Evolutionary conservation across 768 basidiomycete genomes (phyloP).

Genomic region (Pleurotus sapidus): DNA sequence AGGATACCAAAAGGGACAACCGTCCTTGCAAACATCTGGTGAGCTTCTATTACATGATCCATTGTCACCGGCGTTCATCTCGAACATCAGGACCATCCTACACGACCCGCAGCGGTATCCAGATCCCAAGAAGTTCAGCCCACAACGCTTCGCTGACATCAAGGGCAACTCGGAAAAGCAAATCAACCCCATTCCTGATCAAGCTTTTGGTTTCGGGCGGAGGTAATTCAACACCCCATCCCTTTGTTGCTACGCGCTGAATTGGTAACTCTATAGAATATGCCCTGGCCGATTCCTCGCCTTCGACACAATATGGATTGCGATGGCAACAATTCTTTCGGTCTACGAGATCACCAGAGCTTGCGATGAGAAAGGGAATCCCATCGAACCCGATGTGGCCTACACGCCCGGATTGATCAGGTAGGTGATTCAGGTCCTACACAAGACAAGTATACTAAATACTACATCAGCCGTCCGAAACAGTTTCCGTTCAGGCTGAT

Average conservation of each 20-base stretch:
- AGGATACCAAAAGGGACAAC: conserved; percentile 7
- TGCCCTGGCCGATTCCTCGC: conserved; percentile 48
- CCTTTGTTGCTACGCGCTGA: neutral
- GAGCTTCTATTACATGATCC: neutral
- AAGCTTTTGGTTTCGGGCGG: conserved; percentile 5
- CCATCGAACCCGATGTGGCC: conserved; percentile 30
- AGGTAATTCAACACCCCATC: neutral
- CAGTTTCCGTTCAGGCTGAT: conserved; percentile 36
- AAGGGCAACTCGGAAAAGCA: conserved; percentile 1
- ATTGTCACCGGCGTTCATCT: too few relatives aligned
- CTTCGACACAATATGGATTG: conserved; percentile 40
- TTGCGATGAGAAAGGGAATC: conserved; percentile 30
- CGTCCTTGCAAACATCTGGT: conserved; percentile 5
- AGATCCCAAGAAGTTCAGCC: conserved; percentile 2
- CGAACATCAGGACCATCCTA: neutral
- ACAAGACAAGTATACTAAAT: too few relatives aligned
- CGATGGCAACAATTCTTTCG: conserved; percentile 35
- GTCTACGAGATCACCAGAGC: conserved; percentile 37
- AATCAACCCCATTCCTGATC: conserved; percentile 5
- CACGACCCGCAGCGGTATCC: conserved; percentile 5
- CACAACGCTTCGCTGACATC: neutral
- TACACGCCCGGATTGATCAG: conserved; percentile 33
- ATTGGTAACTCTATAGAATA: conserved; percentile 20
- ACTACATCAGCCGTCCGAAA: conserved; percentile 31
- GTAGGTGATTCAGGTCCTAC: conserved; percentile 16